A percentile compares a stretch with the other conserved stretches of the same genome.
Conservation (phyloP, 2,329 filamentous ascomycete species). For the Shiraia sp. region DNA sequence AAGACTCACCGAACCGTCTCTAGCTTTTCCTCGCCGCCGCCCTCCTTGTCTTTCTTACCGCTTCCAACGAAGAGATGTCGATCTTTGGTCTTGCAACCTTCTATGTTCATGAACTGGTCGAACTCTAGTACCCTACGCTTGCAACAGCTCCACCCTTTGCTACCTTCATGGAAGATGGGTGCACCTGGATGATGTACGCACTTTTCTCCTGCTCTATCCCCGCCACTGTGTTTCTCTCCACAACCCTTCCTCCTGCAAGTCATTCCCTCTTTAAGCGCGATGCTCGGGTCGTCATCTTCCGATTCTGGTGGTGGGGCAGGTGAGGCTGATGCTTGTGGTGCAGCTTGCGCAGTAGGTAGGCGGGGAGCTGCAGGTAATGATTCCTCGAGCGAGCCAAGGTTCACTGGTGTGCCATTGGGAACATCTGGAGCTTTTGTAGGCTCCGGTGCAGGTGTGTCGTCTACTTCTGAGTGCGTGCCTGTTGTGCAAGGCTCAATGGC, state of each 20-base stretch:
- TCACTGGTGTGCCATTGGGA: conserved; percentile 40
- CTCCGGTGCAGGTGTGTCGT: conserved; percentile 64
- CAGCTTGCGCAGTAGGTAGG: conserved; percentile 35
- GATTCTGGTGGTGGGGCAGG: conserved; percentile 54
- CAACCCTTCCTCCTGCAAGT: conserved; percentile 81
- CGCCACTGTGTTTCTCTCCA: conserved; percentile 63
- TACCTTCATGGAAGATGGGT: conserved; percentile 96
- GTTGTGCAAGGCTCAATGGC: conserved; percentile 88
- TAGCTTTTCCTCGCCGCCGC: conserved; percentile 69
- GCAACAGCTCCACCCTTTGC: conserved; percentile 96
- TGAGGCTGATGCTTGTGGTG: conserved; percentile 26
- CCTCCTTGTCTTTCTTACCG: conserved; percentile 70
- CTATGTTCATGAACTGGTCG: conserved; percentile 95
- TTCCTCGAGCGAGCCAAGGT: conserved; percentile 35
- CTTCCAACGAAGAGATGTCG: conserved; percentile 84
- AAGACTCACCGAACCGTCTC: conserved; percentile 70
- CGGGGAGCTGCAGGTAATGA: conserved; percentile 38
- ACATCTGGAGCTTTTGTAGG: conserved; percentile 53
- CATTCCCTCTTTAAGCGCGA: conserved; percentile 73
- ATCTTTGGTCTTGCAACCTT: conserved; percentile 81
- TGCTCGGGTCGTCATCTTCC: conserved; percentile 80
- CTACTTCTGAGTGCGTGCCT: conserved; percentile 88
- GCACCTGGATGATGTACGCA: conserved; percentile 89
- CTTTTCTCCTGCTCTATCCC: conserved; percentile 64
- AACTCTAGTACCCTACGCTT: conserved; percentile 95